Evolutionary conservation across 305 asterid genomes (phyloP).

Genomic region (Fraxinus xanthoxyloides): DNA sequence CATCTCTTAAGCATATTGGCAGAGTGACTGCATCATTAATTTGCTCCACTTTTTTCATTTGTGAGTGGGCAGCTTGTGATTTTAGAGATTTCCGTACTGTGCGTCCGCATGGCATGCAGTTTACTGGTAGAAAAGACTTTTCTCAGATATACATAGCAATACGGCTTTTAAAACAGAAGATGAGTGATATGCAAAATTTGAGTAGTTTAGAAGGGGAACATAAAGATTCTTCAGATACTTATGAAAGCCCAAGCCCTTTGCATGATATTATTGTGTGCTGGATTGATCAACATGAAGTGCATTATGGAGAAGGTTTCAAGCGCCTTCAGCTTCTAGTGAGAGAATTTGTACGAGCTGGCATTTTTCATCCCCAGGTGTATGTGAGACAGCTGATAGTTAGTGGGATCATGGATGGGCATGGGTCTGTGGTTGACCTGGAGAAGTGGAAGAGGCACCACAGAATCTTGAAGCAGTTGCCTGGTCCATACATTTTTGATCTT

Average conservation of each 20-base stretch:
- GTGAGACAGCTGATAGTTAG: conserved; percentile 93
- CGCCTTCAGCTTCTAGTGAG: conserved; percentile 72
- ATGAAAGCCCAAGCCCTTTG: conserved; percentile 83
- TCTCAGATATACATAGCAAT: conserved; percentile 77
- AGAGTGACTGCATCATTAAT: conserved; percentile 53
- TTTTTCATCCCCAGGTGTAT: conserved; percentile 87
- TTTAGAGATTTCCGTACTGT: conserved; percentile 75
- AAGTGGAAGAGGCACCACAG: conserved; percentile 77
- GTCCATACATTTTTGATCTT: conserved; percentile 56
- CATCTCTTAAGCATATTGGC: conserved; percentile 78
- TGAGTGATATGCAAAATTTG: conserved; percentile 45
- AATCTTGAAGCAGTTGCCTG: conserved; percentile 88
- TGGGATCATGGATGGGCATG: conserved; percentile 81
- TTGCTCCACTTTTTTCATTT: conserved; percentile 81
- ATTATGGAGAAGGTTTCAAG: conserved; percentile 73
- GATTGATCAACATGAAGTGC: conserved; percentile 98
- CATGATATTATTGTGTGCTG: conserved; percentile 94
- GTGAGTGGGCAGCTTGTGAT: conserved; percentile 99
- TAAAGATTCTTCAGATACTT: conserved; percentile 45
- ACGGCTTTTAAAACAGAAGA: conserved; percentile 78
- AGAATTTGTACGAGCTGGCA: conserved; percentile 72
- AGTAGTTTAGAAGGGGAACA: conserved; percentile 38
- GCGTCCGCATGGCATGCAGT: conserved; percentile 69
- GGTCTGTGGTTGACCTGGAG: conserved; percentile 51
- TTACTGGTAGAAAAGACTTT: conserved; percentile 83